Evolutionary conservation across 768 basidiomycete species (phyloP).

Genomic region (Rhodotorula sphaerocarpa): DNA sequence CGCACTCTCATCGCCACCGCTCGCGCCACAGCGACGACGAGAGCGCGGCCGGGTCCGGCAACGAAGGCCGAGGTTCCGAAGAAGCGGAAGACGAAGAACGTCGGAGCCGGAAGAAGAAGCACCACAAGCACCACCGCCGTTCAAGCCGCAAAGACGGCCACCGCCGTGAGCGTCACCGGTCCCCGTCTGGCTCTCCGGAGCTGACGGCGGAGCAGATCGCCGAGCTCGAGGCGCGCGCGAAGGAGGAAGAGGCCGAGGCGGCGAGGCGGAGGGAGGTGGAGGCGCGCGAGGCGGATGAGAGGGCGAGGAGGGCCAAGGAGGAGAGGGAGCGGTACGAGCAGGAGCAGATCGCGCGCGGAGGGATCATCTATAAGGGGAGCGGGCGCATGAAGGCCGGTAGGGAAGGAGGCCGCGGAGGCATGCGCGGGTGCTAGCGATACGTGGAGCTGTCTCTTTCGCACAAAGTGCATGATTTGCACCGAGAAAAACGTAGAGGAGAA

Average conservation of each 20-base stretch:
- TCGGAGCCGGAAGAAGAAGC: slow-evolving; percentile 4
- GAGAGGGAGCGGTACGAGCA: slow-evolving; percentile 17
- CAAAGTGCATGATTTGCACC: not conserved
- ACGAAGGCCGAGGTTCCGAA: not conserved
- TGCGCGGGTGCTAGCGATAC: slow-evolving; percentile 29
- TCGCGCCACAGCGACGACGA: not conserved
- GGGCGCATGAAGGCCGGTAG: slow-evolving; percentile 32
- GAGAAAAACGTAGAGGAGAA: not conserved
- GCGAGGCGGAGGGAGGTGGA: slow-evolving; percentile 48
- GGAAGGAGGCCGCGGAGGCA: slow-evolving; percentile 15
- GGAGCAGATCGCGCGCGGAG: slow-evolving; percentile 11
- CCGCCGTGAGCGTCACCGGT: slow-evolving; percentile 3
- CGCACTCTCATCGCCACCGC: slow-evolving; percentile 1
- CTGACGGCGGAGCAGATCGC: slow-evolving; percentile 19
- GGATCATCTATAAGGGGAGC: slow-evolving; percentile 33
- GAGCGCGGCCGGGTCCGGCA: too few species aligned
- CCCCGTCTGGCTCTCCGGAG: slow-evolving; percentile 11
- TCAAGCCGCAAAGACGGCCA: slow-evolving; percentile 18
- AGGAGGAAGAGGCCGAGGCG: slow-evolving; percentile 49
- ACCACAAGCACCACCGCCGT: slow-evolving; percentile 1
- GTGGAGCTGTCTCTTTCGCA: not conserved
- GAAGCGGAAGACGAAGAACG: not conserved
- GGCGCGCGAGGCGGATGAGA: slow-evolving; percentile 58
- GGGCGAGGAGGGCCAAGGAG: slow-evolving; percentile 57
- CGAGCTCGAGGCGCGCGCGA: slow-evolving; percentile 47